Evolutionary conservation across 2,329 filamentous ascomycete species (phyloP), one percentile per base, ranked within the genome.

Genomic region (Aspergillus aculeatinus): DNA sequence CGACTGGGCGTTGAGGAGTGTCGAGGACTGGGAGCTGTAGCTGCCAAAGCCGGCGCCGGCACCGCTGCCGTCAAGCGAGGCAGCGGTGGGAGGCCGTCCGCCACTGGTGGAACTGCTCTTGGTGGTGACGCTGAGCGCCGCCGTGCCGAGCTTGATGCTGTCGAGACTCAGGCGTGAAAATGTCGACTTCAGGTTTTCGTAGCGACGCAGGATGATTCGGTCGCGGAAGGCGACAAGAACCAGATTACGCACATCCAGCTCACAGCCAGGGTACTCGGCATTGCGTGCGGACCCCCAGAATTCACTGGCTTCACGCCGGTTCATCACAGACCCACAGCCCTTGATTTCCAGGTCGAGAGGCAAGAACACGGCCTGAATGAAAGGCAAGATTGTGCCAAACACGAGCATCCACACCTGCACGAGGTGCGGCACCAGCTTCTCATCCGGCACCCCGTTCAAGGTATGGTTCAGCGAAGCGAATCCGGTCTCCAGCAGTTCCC

Each of bases 391-490:
- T 6, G 86, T 90, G 2, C 92, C 94, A 70, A 97, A 97, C 0
- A 95, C 93, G 51, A 95, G 88, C 60, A 96, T 86, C 95, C 95
- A 99, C 71, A 97, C 87, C 72, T 96, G 92, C 2, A 97, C 94
- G 0, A 99, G 82, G 58, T 92, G 87, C 0, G 92, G 91, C 23
- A 98, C 92, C n/a, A 98, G 84, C 35, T 89, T 86, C 62, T 96
- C 93, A 70, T 98, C 94, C 0, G 91, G 84, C 0, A 92, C 87
- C 50, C 86, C 86, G 53, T 88, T 85, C 19, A 98, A 80, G 0
- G 91, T 93, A 65, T 93, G 90, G 67, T 96, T 94, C 2, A 99
- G 82, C 2, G 90, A 92, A 31, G 85, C 83, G 71, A 98, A 99
- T 1, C 95, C 95, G 0, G 90, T 87, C 58, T 83, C 78, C 0